Base-by-base conservation (phyloP, 768 basidiomycete species). In the Mrakia blollopis region DNA sequence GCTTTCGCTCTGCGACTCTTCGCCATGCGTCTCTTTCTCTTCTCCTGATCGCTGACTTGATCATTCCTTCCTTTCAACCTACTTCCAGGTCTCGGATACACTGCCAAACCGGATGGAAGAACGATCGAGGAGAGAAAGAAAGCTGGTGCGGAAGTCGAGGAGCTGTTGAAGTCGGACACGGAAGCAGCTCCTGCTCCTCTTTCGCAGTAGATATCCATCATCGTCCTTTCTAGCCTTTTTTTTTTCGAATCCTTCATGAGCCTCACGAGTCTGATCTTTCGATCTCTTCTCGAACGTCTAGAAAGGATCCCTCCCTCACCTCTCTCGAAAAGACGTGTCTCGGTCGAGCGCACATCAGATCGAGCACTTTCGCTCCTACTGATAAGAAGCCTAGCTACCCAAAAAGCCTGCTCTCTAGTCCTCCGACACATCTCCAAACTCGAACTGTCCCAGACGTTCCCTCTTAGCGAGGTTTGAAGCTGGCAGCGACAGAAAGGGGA, bases 401-500 rank as follows among this genome's bases (percentile, higher is more conserved):
- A 41, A 28, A n/a, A 4, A 11, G 10, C 21, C n/a, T n/a, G n/a
- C n/a, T n/a, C n/a, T 57, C 57, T 75, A 75, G 32, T 93, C 92
- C 82, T 93, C 92, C 79, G 92, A 92, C 18, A 93, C 87, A 83
- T 94, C 92, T n/a, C 93, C 93, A 81, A 92, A 91, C 85, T 94
- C 93, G 81, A 92, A 94, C 88, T 93, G 92, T 50, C 93, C 92
- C 73, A 87, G 84, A 18, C 93, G 88, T 75, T 89, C 89, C 72
- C 87, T 86, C 84, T 93, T 93, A 16, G 93, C 93, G 28, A 86
- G 86, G 30, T 76, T 70, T 0, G 54, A 41, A 7, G 75, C 67
- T 28, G 35, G 16, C 7, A 21, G 2, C 39, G 39, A 41, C 6
- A 11, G 39, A 41, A 41, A 41, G 39, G 39, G 11, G n/a, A n/a